Evolutionary conservation across 2,329 filamentous ascomycete genomes (phyloP), one percentile per base, ranked within the genome.

Genomic region (Colletotrichum magnum): DNA sequence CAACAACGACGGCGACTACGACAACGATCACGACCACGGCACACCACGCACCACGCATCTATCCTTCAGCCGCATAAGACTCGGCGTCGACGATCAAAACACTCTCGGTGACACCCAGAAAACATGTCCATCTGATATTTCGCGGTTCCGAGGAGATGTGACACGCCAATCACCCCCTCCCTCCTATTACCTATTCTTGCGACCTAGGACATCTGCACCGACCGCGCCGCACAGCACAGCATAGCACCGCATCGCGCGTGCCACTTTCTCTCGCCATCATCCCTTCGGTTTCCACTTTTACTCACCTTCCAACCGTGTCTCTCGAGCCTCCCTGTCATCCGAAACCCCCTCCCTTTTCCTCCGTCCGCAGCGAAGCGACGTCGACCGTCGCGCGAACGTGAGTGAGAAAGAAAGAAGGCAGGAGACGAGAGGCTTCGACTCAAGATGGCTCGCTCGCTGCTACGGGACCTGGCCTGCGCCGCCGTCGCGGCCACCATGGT

Each of bases 401-500:
- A 69, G 56, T 51, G 39, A 54, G 18, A 57, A 16, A 54, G 28
- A 64, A 60, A 50, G 54, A 32, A 43, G 50, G 24, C 56, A 21
- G 16, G 41, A 50, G 24, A 28, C 7, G 32, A 36, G 56, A 26
- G 21, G n/a, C 39, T 9, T 16, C 50, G 16, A 45, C 68, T 58
- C 64, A 73, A 72, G 58, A 82, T 82, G 79, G 78, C 74, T 66
- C 76, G 75, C 63, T 75, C 74, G 61, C 70, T 76, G 61, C 66
- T 77, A 64, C 71, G 77, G 58, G 75, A 73, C 24, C 56, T 79
- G 68, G 77, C 79, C 51, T 68, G 79, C 47, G 74, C 77, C 53
- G 75, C 72, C 64, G 75, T 81, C 62, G 69, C 79, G 58, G 73
- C 76, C 45, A 75, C 77, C 64, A 76, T 76, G 59, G 83, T 80